phyloP scores from a whole-genome alignment of 208 protist genomes.

The Crithidia acanthocephali region DNA sequence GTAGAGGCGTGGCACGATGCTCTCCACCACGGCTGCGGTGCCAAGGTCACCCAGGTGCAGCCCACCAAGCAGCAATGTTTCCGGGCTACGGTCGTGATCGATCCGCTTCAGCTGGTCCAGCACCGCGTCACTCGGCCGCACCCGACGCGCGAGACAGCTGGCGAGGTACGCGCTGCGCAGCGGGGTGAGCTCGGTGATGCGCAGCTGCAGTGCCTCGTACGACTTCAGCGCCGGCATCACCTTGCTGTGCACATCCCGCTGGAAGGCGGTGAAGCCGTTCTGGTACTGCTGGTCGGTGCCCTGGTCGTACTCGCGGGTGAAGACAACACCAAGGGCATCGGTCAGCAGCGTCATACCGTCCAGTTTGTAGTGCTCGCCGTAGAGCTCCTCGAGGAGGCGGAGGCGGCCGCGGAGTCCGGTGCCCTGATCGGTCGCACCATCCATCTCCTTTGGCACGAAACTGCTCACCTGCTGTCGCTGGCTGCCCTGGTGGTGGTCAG shows the following conservation, averaged over 20 bases:
- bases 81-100: constrained; percentile 21
- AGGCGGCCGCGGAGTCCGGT: constrained; percentile 18
- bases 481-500: no score
- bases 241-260: constrained; percentile 34
- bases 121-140: constrained; percentile 51
- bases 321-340: constrained; percentile 58
- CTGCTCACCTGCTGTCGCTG: neutral
- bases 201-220: constrained; percentile 40
- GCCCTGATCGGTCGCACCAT: neutral
- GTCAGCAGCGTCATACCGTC: constrained; percentile 59
- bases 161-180: constrained; percentile 68
- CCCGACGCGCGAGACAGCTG: constrained; percentile 45
- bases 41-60: constrained; percentile 52
- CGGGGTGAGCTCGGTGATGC: constrained; percentile 35
- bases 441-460: neutral
- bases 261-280: constrained; percentile 41
- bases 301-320: constrained; percentile 62
- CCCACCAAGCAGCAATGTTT: constrained; percentile 38
- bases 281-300: constrained; percentile 1
- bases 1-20: constrained; percentile 59
- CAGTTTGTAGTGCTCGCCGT: constrained; percentile 45
- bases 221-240: constrained; percentile 36
- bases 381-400: constrained; percentile 44
- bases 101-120: constrained; percentile 40
- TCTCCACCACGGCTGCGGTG: constrained; percentile 34